phyloP scores from a whole-genome alignment of 2,329 filamentous ascomycete genomes.

The Colletotrichum sp. region DNA sequence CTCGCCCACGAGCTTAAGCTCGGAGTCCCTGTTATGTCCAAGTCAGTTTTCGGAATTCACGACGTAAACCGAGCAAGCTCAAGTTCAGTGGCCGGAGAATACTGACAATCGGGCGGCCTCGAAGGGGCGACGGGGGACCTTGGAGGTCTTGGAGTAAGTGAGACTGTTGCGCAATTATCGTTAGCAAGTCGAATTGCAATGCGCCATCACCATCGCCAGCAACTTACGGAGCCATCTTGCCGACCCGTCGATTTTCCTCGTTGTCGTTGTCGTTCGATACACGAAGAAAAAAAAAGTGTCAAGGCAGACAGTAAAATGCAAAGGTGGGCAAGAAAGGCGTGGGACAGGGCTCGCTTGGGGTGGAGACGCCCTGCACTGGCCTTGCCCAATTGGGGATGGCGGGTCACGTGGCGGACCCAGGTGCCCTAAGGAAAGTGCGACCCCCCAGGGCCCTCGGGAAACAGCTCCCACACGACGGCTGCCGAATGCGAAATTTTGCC shows the following conservation, averaged over 20 bases:
- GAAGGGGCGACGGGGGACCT: conserved; percentile 97
- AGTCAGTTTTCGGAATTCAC: conserved; percentile 72
- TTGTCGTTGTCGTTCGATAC: conserved; percentile 15
- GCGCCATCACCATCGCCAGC: not conserved
- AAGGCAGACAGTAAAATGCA: not conserved
- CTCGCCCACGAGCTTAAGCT: conserved; percentile 99
- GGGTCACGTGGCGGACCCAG: not conserved
- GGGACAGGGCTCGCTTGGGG: not conserved
- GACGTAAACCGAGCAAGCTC: conserved; percentile 99
- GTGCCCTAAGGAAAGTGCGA: not conserved
- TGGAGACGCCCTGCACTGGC: not conserved
- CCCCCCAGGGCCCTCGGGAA: not conserved
- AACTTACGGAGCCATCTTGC: conserved; percentile 50
- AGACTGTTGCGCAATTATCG: conserved; percentile 38
- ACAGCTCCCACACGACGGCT: not conserved
- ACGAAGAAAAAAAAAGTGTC: conserved; percentile 9
- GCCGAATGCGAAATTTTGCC: not conserved
- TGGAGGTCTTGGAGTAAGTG: conserved; percentile 99
- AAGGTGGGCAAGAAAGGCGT: not conserved
- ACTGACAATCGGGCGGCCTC: conserved; percentile 99
- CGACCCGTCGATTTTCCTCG: conserved; percentile 28
- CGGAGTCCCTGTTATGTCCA: conserved; percentile 80
- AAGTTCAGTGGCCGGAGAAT: conserved; percentile 92
- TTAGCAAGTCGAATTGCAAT: conserved; percentile 18
- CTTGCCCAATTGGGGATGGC: not conserved